Evolutionary conservation across 371 early-diverging fungal genomes (phyloP), one percentile per base, ranked within the genome.

Genomic region (Syncephalastrum sp.): DNA sequence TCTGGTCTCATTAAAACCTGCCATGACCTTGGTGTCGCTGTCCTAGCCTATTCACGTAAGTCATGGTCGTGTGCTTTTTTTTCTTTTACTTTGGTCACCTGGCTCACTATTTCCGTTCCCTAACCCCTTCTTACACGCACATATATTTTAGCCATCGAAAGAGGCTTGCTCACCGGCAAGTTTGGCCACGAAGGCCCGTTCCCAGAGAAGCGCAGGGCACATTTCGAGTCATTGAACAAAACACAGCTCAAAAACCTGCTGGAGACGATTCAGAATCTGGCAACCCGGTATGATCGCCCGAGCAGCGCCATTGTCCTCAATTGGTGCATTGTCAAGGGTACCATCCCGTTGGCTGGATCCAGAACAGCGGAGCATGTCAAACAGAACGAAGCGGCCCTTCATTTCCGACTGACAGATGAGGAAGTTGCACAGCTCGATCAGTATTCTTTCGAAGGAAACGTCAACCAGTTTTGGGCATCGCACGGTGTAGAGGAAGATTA

Each of bases 21-120:
- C 53, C 82, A 80, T 48, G 82, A 83, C 43, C 75, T 82, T 24
- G 83, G 83, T 23, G 67, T 85, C 38, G 80, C 78, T n/a, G 74
- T 85, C 38, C 61, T 85, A 38, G 78, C 85, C 15, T 85, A 80
- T 63, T 82, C 82, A 25, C 80, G 83, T 64, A 69, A 70, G 63
- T 51, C 21, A 3, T 27, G 27, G 43, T 6, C 50, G 41, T 7
- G 42, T 29, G 38, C 38, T 62, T 25, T 25, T 17, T 49, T 44
- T 25, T 23, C n/a, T 7, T 38, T n/a, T n/a, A n/a, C 50, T 38
- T 53, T 21, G 14, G 3, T 43, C 13, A 41, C 8, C 15, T 21
- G 21, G 21, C 21, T 21, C 21, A 21, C 21, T 21, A 21, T 21
- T 21, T 21, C 21, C 21, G 2, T 21, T 21, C 21, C 21, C 21